These are phyloP conservation scores for Tetrahymena thermophila DNA, from an alignment of 73 alveolate genomes.

Conservation along the genomic window DNA sequence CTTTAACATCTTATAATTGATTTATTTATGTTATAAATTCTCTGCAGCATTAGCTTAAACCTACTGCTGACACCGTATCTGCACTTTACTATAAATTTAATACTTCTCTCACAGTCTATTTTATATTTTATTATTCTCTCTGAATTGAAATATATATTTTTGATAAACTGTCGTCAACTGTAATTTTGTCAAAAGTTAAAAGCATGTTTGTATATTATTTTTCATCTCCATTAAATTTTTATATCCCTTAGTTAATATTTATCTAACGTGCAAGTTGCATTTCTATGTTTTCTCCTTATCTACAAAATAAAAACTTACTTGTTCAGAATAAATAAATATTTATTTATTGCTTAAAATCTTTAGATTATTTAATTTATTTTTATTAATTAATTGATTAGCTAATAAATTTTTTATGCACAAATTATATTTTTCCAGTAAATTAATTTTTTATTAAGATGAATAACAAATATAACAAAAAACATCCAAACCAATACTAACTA, in stretches of 20 bases:
- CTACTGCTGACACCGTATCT: not conserved
- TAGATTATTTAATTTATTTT: not conserved
- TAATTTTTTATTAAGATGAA: too few species aligned
- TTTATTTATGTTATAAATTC: not conserved
- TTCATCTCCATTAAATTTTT: not conserved
- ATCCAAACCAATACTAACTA: not conserved
- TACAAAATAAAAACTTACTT: not conserved
- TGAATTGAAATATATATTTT: not conserved
- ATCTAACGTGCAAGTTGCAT: not conserved
- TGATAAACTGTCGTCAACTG: not conserved
- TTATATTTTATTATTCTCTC: not conserved
- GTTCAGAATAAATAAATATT: not conserved
- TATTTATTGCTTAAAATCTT: not conserved
- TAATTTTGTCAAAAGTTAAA: not conserved
- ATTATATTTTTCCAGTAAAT: not conserved
- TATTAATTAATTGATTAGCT: not conserved
- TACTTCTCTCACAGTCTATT: not conserved
- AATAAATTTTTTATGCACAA: not conserved
- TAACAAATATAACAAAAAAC: too few species aligned
- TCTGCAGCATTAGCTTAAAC: not conserved
- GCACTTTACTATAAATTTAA: not conserved
- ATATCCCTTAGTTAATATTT: not conserved
- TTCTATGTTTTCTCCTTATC: not conserved
- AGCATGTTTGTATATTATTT: not conserved
- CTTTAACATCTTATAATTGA: not conserved